Evolutionary conservation across 2,329 filamentous ascomycete species (phyloP).

Genomic region (Monosporascus ibericus): DNA sequence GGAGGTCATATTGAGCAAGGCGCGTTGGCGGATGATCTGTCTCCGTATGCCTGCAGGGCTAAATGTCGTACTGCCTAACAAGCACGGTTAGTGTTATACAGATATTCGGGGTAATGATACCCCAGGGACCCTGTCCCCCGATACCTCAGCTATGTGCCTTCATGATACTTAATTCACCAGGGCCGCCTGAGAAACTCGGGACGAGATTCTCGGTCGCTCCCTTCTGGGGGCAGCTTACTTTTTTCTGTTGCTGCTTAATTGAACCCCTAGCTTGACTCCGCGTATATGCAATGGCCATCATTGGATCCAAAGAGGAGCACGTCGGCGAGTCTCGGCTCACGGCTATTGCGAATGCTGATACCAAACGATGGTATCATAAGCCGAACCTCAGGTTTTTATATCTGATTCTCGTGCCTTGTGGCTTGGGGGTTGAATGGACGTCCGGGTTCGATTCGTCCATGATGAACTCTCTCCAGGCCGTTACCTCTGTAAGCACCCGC

Average conservation of each 20-base stretch:
- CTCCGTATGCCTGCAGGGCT: neutral
- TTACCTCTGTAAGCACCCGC: constrained; percentile 17
- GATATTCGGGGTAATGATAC: neutral
- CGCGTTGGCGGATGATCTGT: neutral
- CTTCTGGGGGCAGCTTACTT: no score
- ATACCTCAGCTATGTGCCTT: neutral
- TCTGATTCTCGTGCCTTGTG: constrained; percentile 33
- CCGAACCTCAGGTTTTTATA: constrained; percentile 33
- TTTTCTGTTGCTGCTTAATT: no score
- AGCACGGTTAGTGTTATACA: neutral
- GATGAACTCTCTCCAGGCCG: constrained; percentile 37
- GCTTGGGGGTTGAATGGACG: constrained; percentile 38
- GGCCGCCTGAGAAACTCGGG: no score
- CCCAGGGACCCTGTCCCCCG: neutral
- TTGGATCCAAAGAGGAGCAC: constrained; percentile 28
- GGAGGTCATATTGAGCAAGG: no score
- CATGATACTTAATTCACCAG: no score
- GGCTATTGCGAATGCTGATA: constrained; percentile 29
- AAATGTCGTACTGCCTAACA: neutral
- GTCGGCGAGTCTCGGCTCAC: constrained; percentile 26
- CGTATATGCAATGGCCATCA: constrained; percentile 24
- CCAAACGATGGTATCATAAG: constrained; percentile 33
- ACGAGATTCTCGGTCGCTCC: no score
- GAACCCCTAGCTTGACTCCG: neutral
- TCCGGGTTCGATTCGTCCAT: constrained; percentile 36